A percentile compares a stretch with the other conserved stretches of the same genome.
phyloP scores from a whole-genome alignment of 345 rosid species.

The Boechera retrofracta region DNA sequence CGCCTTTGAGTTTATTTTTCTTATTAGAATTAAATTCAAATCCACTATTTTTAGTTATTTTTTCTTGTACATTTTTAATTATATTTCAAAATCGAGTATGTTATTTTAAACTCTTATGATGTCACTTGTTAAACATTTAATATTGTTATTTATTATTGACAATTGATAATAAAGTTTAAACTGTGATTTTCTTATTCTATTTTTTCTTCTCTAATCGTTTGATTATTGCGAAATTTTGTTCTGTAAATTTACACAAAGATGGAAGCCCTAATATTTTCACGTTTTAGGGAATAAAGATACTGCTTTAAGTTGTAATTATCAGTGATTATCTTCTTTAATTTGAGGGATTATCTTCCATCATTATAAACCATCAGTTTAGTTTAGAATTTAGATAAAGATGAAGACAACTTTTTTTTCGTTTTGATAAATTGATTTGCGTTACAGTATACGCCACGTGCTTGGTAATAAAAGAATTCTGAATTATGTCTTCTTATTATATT shows the following conservation, averaged over 20 bases:
- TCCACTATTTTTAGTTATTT: not conserved
- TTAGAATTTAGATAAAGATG: not conserved
- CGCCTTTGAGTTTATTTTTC: not conserved
- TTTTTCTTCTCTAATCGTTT: too few species aligned
- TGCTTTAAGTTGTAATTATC: not conserved
- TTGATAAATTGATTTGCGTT: not conserved
- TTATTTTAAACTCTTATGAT: not conserved
- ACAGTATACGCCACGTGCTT: conserved; percentile 35
- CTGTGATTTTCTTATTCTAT: not conserved
- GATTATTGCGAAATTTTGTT: not conserved
- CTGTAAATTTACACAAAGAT: not conserved
- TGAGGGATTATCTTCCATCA: not conserved
- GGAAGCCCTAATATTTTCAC: not conserved
- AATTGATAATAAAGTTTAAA: not conserved
- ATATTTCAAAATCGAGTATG: too few species aligned
- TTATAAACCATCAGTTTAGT: not conserved
- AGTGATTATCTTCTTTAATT: not conserved
- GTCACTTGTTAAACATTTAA: too few species aligned
- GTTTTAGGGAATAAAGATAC: not conserved
- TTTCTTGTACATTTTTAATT: not conserved
- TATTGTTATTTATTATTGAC: too few species aligned
- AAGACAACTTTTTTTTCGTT: not conserved
- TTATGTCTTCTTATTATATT: conserved; percentile 24
- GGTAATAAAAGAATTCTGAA: conserved; percentile 24
- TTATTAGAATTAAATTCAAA: not conserved